phyloP scores from a whole-genome alignment of 1,139 yeast species.

The Diutina scorzettiae region DNA sequence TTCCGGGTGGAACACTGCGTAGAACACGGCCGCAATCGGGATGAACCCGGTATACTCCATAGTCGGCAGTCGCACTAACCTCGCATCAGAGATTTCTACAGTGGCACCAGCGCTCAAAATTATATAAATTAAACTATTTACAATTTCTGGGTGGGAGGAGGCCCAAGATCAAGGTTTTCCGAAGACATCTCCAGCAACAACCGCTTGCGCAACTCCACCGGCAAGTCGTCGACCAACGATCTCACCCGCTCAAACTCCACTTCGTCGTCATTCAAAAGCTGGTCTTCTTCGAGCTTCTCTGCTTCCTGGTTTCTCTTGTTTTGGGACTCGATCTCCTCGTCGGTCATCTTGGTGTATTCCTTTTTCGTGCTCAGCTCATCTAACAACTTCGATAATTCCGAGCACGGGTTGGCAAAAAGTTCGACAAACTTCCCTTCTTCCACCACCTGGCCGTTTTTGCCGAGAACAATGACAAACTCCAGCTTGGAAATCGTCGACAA shows the following conservation, averaged over 20 bases:
- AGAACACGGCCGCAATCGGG: conserved; percentile 78
- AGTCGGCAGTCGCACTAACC: too few species aligned
- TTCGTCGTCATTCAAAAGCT: conserved; percentile 9
- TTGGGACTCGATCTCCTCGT: conserved; percentile 16
- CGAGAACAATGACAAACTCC: conserved; percentile 45
- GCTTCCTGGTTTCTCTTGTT: conserved; percentile 18
- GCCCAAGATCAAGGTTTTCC: too few species aligned
- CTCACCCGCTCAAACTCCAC: conserved; percentile 20
- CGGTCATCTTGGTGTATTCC: conserved; percentile 14
- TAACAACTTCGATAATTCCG: conserved; percentile 32
- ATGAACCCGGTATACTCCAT: conserved; percentile 41
- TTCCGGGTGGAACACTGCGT: conserved; percentile 87
- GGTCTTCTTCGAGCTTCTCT: conserved; percentile 15
- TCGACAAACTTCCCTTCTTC: conserved; percentile 32
- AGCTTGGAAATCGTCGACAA: conserved; percentile 60
- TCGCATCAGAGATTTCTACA: too few species aligned
- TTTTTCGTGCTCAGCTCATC: conserved; percentile 24
- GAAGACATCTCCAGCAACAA: not conserved
- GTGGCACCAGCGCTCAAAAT: too few species aligned
- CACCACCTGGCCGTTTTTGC: conserved; percentile 31
- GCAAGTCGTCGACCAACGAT: conserved; percentile 27
- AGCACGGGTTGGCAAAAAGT: conserved; percentile 29
- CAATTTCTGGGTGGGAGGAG: not conserved
- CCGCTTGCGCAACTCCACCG: conserved; percentile 18
- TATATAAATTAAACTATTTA: too few species aligned